A percentile compares a stretch with the other conserved stretches of the same genome.
These are phyloP conservation scores for Dendrostoma leiphaemia DNA, from an alignment of 2,329 filamentous ascomycete species.

Conservation along the genomic window DNA sequence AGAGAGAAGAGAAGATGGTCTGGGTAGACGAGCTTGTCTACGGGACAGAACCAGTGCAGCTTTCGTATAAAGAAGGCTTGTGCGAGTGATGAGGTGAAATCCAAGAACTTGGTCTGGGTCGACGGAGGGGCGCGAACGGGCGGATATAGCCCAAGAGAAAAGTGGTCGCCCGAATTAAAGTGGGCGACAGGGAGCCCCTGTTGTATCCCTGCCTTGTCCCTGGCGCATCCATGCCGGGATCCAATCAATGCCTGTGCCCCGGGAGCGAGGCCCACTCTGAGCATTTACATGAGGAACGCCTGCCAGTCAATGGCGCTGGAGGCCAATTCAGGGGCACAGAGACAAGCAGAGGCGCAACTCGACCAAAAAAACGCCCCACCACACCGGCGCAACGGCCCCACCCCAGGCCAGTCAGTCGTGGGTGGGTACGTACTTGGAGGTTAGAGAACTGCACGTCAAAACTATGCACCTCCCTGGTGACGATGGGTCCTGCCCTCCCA, in stretches of 20 bases:
- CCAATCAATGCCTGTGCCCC: conserved; percentile 10
- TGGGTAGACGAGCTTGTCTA: conserved; percentile 8
- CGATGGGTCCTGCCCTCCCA: too few relatives aligned
- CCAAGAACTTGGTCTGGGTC: conserved; percentile 1
- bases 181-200: conserved; percentile 3
- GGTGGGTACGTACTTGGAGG: too few relatives aligned
- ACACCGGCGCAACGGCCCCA: too few relatives aligned
- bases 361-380: too few relatives aligned
- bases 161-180: conserved; percentile 9
- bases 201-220: too few relatives aligned
- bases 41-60: too few relatives aligned
- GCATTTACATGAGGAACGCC: conserved; percentile 14
- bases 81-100: conserved; percentile 1
- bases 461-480: too few relatives aligned
- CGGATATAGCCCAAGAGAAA: conserved; percentile 4
- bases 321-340: too few relatives aligned
- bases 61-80: conserved; percentile 2
- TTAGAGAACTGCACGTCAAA: too few relatives aligned
- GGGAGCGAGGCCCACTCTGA: not conserved
- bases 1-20: conserved; percentile 1
- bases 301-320: not conserved
- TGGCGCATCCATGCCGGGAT: conserved; percentile 1
- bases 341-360: too few relatives aligned
- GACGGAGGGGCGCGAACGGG: not conserved
- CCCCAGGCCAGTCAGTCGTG: too few relatives aligned